These are phyloP conservation scores for Talaromyces marneffei DNA, from an alignment of 2,329 filamentous ascomycete genomes.

Conservation along the genomic window DNA sequence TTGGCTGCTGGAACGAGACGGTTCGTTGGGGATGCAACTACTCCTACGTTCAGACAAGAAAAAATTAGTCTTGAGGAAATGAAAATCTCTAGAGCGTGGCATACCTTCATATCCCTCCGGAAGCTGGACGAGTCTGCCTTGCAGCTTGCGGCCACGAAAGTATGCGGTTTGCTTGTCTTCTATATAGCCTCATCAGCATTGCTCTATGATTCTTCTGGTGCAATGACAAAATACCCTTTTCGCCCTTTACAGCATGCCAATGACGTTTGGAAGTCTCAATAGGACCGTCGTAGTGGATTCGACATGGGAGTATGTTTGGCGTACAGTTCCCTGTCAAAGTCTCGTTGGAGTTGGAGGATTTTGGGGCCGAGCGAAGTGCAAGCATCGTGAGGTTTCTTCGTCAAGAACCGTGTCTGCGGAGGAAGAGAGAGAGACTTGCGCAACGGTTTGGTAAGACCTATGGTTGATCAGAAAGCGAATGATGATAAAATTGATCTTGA, in stretches of 20 bases:
- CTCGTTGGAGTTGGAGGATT: not conserved
- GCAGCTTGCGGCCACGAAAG: constrained; percentile 74
- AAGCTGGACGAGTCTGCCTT: constrained; percentile 60
- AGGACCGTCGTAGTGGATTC: constrained; percentile 70
- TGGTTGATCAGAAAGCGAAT: not conserved
- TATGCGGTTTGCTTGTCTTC: constrained; percentile 51
- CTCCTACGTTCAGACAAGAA: constrained; percentile 37
- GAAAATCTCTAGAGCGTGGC: not conserved
- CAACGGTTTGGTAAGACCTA: not conserved
- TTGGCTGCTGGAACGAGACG: constrained; percentile 28
- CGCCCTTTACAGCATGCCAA: constrained; percentile 58
- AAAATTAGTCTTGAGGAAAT: not conserved
- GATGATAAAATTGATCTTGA: not conserved
- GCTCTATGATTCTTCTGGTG: not conserved
- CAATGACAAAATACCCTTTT: constrained; percentile 43
- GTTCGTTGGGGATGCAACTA: constrained; percentile 51
- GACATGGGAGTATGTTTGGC: constrained; percentile 72
- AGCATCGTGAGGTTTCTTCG: constrained; percentile 24
- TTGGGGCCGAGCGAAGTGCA: constrained; percentile 28
- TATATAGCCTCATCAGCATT: constrained; percentile 10
- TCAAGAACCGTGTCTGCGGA: no score
- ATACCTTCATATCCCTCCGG: constrained; percentile 64
- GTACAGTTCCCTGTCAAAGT: constrained; percentile 37
- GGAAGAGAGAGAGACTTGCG: not conserved
- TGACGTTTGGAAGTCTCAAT: constrained; percentile 59